phyloP scores from a whole-genome alignment of 768 basidiomycete species.

The Phanerodontia chrysosporium region DNA sequence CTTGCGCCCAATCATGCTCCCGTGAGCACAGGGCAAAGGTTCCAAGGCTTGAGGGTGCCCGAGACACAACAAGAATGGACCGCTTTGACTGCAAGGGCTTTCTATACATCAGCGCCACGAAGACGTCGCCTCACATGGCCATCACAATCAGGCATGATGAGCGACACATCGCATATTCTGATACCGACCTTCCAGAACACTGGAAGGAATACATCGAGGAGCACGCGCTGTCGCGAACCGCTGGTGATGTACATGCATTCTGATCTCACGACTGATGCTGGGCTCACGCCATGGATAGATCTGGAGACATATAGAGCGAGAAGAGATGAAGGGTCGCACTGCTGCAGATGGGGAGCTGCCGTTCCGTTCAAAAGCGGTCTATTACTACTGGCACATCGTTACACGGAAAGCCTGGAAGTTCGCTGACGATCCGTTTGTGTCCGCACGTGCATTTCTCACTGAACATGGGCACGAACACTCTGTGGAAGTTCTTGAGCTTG shows the following conservation, averaged over 20 bases:
- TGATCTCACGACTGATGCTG: neutral
- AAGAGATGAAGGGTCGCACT: neutral
- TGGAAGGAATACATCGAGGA: slow-evolving; percentile 12
- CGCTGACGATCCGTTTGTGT: slow-evolving; percentile 1
- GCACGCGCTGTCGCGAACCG: neutral
- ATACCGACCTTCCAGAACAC: slow-evolving; percentile 7
- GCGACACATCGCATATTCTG: slow-evolving; percentile 1
- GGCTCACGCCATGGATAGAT: slow-evolving; percentile 4
- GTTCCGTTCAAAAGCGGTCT: slow-evolving; percentile 5
- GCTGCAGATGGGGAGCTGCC: neutral
- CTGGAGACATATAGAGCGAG: slow-evolving; percentile 8
- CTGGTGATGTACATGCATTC: slow-evolving; percentile 2
- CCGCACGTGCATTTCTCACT: slow-evolving; percentile 1
- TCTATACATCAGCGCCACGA: slow-evolving; percentile 4
- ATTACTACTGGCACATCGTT: slow-evolving; percentile 9
- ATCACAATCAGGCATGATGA: slow-evolving; percentile 6
- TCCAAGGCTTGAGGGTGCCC: neutral
- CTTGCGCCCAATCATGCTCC: slow-evolving; percentile 3
- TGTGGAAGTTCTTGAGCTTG: slow-evolving; percentile 1
- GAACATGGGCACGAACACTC: neutral
- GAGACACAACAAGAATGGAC: neutral
- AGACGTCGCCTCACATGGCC: neutral
- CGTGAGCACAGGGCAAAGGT: slow-evolving; percentile 6
- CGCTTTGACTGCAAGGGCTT: slow-evolving; percentile 12
- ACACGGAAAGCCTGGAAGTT: slow-evolving; percentile 8